Evolutionary conservation across 2,329 filamentous ascomycete species (phyloP), one percentile per base, ranked within the genome.

Genomic region (Chalaropsis thielavioides): DNA sequence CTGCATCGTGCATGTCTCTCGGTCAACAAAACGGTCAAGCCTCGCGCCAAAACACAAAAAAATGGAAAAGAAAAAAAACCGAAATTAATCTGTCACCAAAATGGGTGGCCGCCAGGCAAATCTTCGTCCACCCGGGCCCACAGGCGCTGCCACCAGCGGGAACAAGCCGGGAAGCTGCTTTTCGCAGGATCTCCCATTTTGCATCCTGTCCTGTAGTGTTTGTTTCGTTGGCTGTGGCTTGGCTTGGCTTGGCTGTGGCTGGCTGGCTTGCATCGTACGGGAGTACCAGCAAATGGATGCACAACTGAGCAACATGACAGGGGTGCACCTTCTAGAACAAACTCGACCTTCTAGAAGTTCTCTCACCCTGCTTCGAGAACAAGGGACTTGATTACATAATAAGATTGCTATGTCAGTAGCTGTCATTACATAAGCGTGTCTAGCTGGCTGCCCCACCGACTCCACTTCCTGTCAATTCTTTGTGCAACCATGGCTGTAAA

Each of bases 131-230:
- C 51, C 51, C 24, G 51, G 51, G 51, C 51, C 51, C 51, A 58
- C 51, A n/a, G 8, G 51, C 51, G 51, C 27, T 58, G 51, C 51
- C 8, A 58, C 51, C 51, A 58, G 38, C 51, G 51, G 51, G 51
- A 58, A 58, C 51, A 58, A 58, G 13, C 31, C 51, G 51, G 51
- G 27, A 58, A n/a, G 51, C 51, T 35, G 27, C 51, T 58, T 58
- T 35, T n/a, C 10, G 11, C 13, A 38, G 51, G 51, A 58, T 38
- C 22, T n/a, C 27, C 27, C 51, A 35, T 58, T 58, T 58, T 58
- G 24, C 27, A 51, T 58, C 51, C 24, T 58, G n/a, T n/a, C n/a
- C n/a, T n/a, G n/a, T n/a, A n/a, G n/a, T n/a, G n/a, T 38, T 4
- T 27, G 5, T 4, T 35, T 58, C n/a, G 17, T 35, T n/a, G 15